Evolutionary conservation across 768 basidiomycete genomes (phyloP).

Genomic region (Xanthoconium purpureum): DNA sequence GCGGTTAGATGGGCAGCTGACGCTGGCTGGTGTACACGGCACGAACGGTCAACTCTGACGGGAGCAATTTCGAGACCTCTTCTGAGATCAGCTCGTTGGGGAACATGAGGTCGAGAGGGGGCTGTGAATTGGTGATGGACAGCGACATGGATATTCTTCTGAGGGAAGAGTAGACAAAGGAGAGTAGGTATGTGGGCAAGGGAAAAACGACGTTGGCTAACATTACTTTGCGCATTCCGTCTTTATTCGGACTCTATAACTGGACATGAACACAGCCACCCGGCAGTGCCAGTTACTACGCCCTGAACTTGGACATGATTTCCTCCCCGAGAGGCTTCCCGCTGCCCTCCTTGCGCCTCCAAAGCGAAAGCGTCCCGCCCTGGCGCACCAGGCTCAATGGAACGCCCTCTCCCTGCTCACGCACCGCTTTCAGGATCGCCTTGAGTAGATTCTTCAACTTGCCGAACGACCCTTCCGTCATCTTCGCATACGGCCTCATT

Average conservation of each 20-base stretch:
- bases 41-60: conserved; percentile 39
- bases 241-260: no score
- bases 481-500: conserved; percentile 23
- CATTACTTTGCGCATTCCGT: not conserved
- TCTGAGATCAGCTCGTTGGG: conserved; percentile 65
- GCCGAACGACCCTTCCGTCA: conserved; percentile 18
- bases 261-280: conserved; percentile 14
- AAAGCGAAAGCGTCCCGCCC: conserved; percentile 43
- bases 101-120: conserved; percentile 75
- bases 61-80: conserved; percentile 58
- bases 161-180: not conserved
- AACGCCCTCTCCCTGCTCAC: conserved; percentile 50
- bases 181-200: not conserved
- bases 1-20: not conserved
- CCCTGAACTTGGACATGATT: conserved; percentile 22
- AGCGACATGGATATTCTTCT: conserved; percentile 6
- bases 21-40: no score
- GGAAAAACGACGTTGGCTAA: no score
- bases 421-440: conserved; percentile 46
- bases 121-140: conserved; percentile 47
- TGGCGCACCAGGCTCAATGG: conserved; percentile 55
- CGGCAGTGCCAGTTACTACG: not conserved
- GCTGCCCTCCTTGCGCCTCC: conserved; percentile 38
- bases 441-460: conserved; percentile 30
- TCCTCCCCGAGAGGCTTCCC: conserved; percentile 20